Evolutionary conservation across 345 rosid species (phyloP).

Genomic region (Firmiana major): DNA sequence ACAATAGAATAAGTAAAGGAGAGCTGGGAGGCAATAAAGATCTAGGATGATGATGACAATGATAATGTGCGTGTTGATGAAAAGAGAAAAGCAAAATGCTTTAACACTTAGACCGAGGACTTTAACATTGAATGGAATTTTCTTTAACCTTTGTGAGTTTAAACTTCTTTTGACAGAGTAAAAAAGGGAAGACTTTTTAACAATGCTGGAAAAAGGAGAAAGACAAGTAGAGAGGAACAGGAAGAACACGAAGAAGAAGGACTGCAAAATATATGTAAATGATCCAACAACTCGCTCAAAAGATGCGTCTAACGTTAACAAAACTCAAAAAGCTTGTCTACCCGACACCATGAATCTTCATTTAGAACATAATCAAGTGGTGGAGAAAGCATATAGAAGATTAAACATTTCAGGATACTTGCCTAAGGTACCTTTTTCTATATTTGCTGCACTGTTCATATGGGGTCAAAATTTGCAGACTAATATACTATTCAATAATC

Average conservation of each 20-base stretch:
- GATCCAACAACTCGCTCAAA: neutral
- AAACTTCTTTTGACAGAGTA: slow-evolving; percentile 11
- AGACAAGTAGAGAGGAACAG: slow-evolving; percentile 13
- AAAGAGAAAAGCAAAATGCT: slow-evolving; percentile 33
- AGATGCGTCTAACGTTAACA: slow-evolving; percentile 13
- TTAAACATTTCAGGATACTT: slow-evolving; percentile 3
- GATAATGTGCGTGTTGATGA: slow-evolving; percentile 25
- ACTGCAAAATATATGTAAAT: slow-evolving; percentile 10
- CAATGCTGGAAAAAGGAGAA: slow-evolving; percentile 5
- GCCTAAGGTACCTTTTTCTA: slow-evolving; percentile 10
- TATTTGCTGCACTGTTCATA: slow-evolving; percentile 15
- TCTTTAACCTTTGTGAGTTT: slow-evolving; percentile 22
- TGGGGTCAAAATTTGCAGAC: slow-evolving; percentile 28
- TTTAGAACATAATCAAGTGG: neutral
- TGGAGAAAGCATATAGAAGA: neutral
- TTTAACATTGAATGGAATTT: slow-evolving; percentile 25
- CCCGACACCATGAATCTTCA: slow-evolving; percentile 17
- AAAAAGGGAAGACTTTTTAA: neutral
- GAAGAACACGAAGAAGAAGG: neutral
- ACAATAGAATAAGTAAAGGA: neutral
- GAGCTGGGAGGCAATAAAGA: slow-evolving; percentile 13
- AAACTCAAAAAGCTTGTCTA: slow-evolving; percentile 11
- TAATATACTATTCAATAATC: neutral
- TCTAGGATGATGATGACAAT: slow-evolving; percentile 2
- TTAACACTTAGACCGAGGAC: slow-evolving; percentile 44